These are phyloP conservation scores for Solanum chiquidenum DNA, from an alignment of 257 asterid species.

Conservation along the genomic window DNA sequence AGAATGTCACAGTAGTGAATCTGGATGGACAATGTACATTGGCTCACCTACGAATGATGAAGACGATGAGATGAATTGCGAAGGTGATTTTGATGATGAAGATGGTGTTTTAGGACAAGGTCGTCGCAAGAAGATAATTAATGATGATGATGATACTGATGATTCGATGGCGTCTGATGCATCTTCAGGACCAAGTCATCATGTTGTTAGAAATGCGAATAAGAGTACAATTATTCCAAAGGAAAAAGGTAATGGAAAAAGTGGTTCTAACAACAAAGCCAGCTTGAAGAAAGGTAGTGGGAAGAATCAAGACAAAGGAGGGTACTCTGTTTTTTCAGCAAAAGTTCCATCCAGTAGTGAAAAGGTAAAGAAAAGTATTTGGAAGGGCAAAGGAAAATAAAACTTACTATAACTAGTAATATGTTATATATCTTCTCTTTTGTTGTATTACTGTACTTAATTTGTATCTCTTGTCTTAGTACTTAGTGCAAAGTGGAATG, in stretches of 20 bases:
- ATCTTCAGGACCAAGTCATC: slow-evolving; percentile 29
- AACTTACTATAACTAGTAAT: neutral
- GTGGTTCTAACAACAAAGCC: neutral
- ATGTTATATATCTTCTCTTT: neutral
- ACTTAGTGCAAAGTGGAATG: neutral
- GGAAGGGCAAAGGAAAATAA: slow-evolving; percentile 12
- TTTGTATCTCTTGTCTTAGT: neutral
- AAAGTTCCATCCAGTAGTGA: slow-evolving; percentile 1
- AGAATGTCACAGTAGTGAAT: slow-evolving; percentile 39
- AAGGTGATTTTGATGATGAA: neutral
- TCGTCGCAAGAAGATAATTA: neutral
- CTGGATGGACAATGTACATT: slow-evolving; percentile 46
- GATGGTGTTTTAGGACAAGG: neutral
- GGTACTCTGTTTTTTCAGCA: neutral
- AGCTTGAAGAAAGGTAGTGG: slow-evolving; percentile 2
- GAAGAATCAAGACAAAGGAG: slow-evolving; percentile 2
- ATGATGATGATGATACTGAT: slow-evolving; percentile 12
- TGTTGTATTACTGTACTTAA: neutral
- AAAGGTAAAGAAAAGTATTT: slow-evolving; percentile 17
- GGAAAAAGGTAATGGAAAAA: neutral
- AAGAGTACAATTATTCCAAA: neutral
- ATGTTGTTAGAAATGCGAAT: neutral
- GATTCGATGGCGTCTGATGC: slow-evolving; percentile 43
- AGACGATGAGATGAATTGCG: neutral
- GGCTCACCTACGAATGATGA: slow-evolving; percentile 18